Evolutionary conservation across 345 rosid species (phyloP), one percentile per base, ranked within the genome.

Genomic region (Microthlaspi erraticum): DNA sequence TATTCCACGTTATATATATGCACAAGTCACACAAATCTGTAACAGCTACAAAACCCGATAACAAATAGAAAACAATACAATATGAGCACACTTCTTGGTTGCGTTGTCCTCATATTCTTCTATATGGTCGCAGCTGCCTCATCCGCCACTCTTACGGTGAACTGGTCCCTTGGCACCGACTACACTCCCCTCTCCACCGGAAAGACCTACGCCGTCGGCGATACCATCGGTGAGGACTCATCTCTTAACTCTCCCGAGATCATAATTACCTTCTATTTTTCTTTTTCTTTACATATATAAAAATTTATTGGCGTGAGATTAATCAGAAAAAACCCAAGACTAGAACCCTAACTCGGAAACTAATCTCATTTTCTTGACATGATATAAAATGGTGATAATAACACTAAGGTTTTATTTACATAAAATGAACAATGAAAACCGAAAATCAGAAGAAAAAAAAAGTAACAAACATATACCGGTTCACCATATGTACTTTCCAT

Each of bases 151-250:
- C 87, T 86, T 77, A 86, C 90, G 3, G 95, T 92, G 2, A 68
- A 55, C 37, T 92, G 98, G 98, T 65, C 83, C 58, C 59, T 80
- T 50, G 91, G 98, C 34, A 18, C 43, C 18, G 93, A 86, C 71
- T 92, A 92, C 66, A 71, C 70, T 71, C 79, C 88, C 6, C 91
- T 96, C 82, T 6, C 91, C 55, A 72, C 72, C 13, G 84, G 66
- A 82, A 92, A 90, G 78, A 78, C 85, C 61, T 82, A 90, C 56
- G 42, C 49, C 19, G 87, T 84, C 43, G 97, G 88, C 18, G 98
- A 92, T 77, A 83, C 73, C 75, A 84, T 89, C 31, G 94, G 98
- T 92, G 61, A 23, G 26, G 26, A 85, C 2, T 62, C 7, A 45
- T 55, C 44, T 31, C 32, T 19, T 38, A 26, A 44, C 31, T 10